These are phyloP conservation scores for Alternaria viburni DNA, from an alignment of 2,329 filamentous ascomycete genomes.

Conservation along the genomic window DNA sequence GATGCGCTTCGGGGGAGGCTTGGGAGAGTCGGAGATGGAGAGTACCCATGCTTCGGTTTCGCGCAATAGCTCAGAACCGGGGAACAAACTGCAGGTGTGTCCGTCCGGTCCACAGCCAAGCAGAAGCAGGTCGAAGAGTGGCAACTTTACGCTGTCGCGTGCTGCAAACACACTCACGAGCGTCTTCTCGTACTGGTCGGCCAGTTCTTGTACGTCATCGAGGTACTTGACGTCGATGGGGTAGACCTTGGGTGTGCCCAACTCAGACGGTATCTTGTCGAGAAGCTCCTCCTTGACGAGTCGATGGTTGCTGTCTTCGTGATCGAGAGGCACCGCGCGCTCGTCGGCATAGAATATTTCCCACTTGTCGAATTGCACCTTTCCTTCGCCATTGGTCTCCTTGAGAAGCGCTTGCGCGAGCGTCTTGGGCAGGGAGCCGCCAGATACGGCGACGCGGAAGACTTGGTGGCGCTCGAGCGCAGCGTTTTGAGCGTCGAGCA, in stretches of 20 bases:
- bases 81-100: slow-evolving; percentile 96
- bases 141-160: slow-evolving; percentile 91
- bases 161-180: slow-evolving; percentile 87
- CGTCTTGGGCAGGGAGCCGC: slow-evolving; percentile 87
- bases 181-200: slow-evolving; percentile 89
- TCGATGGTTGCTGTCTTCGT: slow-evolving; percentile 92
- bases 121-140: slow-evolving; percentile 92
- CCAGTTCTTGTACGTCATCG: slow-evolving; percentile 86
- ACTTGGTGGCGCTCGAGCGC: slow-evolving; percentile 79
- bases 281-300: slow-evolving; percentile 87
- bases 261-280: slow-evolving; percentile 77
- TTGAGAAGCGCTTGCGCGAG: slow-evolving; percentile 83
- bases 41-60: slow-evolving; percentile 92
- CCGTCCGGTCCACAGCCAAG: slow-evolving; percentile 95
- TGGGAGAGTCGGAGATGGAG: slow-evolving; percentile 89
- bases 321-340: slow-evolving; percentile 88
- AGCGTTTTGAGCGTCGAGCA: slow-evolving; percentile 80
- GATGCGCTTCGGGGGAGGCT: slow-evolving; percentile 89
- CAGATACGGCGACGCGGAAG: slow-evolving; percentile 93
- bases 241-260: slow-evolving; percentile 74
- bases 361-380: slow-evolving; percentile 83
- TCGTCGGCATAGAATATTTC: slow-evolving; percentile 99
- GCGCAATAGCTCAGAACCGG: slow-evolving; percentile 82
- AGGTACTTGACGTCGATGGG: slow-evolving; percentile 74
- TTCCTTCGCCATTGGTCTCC: slow-evolving; percentile 62